These are phyloP conservation scores for Arctium lappa DNA, from an alignment of 129 eudicot species.

Conservation along the genomic window DNA sequence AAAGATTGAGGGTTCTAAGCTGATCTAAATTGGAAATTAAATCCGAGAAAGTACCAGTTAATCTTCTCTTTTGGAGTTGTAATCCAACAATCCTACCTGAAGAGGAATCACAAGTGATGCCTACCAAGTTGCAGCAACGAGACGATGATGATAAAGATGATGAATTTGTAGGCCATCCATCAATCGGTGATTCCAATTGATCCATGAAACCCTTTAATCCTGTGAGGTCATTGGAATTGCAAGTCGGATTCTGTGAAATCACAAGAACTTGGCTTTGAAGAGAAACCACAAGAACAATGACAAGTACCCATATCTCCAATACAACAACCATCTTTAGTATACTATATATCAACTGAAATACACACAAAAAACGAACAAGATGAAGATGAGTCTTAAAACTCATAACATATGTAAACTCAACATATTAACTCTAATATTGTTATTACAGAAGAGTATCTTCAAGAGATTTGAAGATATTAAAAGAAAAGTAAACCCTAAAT, in stretches of 20 bases:
- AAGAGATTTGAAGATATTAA: too few species aligned
- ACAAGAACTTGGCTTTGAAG: slow-evolving; percentile 28
- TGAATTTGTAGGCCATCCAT: slow-evolving; percentile 26
- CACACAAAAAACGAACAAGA: background rate
- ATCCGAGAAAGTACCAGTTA: slow-evolving; percentile 46
- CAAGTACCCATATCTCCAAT: slow-evolving; percentile 18
- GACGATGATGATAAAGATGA: slow-evolving; percentile 38
- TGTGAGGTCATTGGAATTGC: slow-evolving; percentile 48
- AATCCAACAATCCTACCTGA: slow-evolving; percentile 48
- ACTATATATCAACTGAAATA: background rate
- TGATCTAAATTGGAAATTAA: slow-evolving; percentile 46
- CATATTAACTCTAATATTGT: too few species aligned
- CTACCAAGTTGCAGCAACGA: slow-evolving; percentile 58
- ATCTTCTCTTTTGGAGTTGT: slow-evolving; percentile 35
- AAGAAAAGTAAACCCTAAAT: too few species aligned
- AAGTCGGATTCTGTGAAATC: slow-evolving; percentile 40
- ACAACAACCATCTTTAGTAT: slow-evolving; percentile 22
- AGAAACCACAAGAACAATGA: slow-evolving; percentile 19
- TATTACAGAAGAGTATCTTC: too few species aligned
- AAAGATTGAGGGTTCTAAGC: slow-evolving; percentile 57
- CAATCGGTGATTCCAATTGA: slow-evolving; percentile 32
- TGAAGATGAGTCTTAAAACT: too few species aligned
- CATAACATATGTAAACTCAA: too few species aligned
- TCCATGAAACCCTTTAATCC: slow-evolving; percentile 38
- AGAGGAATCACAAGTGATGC: slow-evolving; percentile 42